phyloP scores from a whole-genome alignment of 495 filamentous ascomycete species.

The Talaromyces liani region DNA sequence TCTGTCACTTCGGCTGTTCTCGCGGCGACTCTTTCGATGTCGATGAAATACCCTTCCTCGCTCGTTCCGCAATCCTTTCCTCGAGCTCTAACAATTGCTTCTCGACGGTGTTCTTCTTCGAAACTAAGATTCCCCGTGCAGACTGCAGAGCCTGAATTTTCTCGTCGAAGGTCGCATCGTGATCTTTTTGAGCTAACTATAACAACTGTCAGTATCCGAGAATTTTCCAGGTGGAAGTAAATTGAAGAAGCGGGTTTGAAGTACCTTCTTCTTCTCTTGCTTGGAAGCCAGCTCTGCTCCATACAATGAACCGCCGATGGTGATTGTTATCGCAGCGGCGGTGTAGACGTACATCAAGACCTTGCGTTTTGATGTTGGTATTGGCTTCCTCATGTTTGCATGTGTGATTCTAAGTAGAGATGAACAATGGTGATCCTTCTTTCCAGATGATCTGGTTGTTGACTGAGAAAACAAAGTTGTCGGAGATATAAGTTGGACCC shows the following conservation, averaged over 20 bases:
- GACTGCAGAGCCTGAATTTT: slow-evolving; percentile 43
- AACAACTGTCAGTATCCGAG: neutral
- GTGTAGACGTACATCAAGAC: slow-evolving; percentile 34
- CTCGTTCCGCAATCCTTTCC: slow-evolving; percentile 30
- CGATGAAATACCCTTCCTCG: neutral
- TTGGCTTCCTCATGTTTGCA: neutral
- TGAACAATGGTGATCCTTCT: neutral
- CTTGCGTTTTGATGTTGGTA: neutral
- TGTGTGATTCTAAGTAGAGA: neutral
- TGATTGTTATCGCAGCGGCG: slow-evolving; percentile 39
- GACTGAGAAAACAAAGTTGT: neutral
- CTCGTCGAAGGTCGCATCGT: slow-evolving; percentile 46
- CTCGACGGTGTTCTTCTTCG: slow-evolving; percentile 46
- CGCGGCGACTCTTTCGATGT: neutral
- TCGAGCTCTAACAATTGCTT: slow-evolving; percentile 49
- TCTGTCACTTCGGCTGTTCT: neutral
- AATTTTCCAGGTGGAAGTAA: neutral
- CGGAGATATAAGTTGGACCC: neutral
- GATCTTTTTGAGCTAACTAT: slow-evolving; percentile 31
- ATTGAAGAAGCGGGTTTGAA: slow-evolving; percentile 4
- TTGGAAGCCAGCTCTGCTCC: slow-evolving; percentile 46
- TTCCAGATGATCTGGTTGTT: neutral
- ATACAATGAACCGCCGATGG: slow-evolving; percentile 44
- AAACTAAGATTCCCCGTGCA: slow-evolving; percentile 37
- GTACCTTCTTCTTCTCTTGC: slow-evolving; percentile 38